Conservation (phyloP, 306 rosid genomes). For the Gynostemma pentaphyllum region DNA sequence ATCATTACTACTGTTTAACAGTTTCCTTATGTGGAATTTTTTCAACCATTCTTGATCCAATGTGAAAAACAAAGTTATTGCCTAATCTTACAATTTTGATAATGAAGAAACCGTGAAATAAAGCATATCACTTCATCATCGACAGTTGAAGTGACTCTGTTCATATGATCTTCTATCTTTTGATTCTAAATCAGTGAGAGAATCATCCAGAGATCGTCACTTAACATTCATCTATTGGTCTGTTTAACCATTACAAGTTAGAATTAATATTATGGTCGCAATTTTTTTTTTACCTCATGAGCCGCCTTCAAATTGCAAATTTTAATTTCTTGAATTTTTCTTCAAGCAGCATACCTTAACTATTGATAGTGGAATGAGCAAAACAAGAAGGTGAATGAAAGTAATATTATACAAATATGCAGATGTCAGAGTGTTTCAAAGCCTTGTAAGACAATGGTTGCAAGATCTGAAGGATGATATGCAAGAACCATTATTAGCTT, state of each 20-base stretch:
- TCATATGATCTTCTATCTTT: not conserved
- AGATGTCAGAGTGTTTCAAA: conserved; percentile 60
- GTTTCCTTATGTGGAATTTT: not conserved
- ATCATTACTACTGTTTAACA: not conserved
- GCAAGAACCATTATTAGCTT: conserved; percentile 45
- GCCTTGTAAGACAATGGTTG: conserved; percentile 54
- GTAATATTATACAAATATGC: conserved; percentile 19
- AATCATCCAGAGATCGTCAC: not conserved
- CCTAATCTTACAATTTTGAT: not conserved
- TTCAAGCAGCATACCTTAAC: not conserved
- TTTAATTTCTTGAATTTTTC: not conserved
- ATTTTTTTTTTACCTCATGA: not conserved
- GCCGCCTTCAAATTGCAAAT: not conserved
- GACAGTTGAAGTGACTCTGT: not conserved
- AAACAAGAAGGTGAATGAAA: not conserved
- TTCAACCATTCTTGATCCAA: not conserved
- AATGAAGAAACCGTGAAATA: not conserved
- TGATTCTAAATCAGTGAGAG: not conserved
- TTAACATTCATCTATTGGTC: not conserved
- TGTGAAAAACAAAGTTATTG: not conserved
- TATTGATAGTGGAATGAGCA: not conserved
- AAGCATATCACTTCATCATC: not conserved
- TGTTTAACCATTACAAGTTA: not conserved
- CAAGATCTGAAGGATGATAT: conserved; percentile 48
- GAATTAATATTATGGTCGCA: not conserved